Base-by-base conservation (phyloP, 2,329 filamentous ascomycete species). In the Colletotrichum paranaense region DNA sequence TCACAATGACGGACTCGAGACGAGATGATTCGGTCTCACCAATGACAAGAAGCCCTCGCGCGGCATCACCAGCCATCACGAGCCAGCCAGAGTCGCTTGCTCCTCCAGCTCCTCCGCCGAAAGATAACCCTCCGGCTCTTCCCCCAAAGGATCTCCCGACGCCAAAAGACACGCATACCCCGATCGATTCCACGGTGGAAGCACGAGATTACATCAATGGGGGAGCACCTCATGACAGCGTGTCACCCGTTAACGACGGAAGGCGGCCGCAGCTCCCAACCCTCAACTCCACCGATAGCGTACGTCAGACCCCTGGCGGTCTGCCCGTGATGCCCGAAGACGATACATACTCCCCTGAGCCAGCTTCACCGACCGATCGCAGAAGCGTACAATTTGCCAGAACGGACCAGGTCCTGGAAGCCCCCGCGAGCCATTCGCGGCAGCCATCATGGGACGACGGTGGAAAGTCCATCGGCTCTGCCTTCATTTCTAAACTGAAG, bases 401-500 rank as follows among this genome's bases (percentile, higher is more conserved):
- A 35, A 84, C 88, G 16, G 87, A 90, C 62, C 81, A 83, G 32
- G 85, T 80, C 75, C 79, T 82, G 76, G 90, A 89, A 42, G 83
- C 86, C 5, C 83, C 87, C 8, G 76, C 82, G 24, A 80, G 85
- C 24, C 90, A 91, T 76, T 89, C 88, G 38, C 88, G 91, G 72
- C 88, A 92, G 56, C 88, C 90, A 42, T 94, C 93, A 4, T 89
- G 89, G 84, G 91, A 93, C 58, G 91, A 93, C 64, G 87, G 83
- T n/a, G 85, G 84, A 69, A 92, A 91, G 81, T 89, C 89, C 26
- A 87, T 88, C 73, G 86, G 89, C 68, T 89, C 89, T 26, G 92
- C 92, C 28, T 88, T 97, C 75, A 94, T 97, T 82, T 92, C 92
- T 22, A 95, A 93, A 80, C 82, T 97, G 75, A 95, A 93, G 80